Conservation (phyloP, 2,329 filamentous ascomycete species). For the Verticillium alfalfae region DNA sequence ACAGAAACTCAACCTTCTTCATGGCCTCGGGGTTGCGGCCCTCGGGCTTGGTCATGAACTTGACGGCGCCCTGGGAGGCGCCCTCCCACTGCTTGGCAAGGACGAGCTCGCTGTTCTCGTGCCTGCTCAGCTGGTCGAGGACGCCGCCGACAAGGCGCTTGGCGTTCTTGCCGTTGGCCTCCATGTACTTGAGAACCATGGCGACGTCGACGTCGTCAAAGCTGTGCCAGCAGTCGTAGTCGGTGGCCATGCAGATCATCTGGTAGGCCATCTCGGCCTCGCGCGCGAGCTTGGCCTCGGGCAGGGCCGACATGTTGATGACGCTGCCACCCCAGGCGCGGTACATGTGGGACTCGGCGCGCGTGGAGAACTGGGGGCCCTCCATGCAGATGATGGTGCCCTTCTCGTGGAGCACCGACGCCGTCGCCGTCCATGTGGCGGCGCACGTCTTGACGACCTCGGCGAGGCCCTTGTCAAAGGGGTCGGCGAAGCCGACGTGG, state of each 20-base stretch:
- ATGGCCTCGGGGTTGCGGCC: conserved; percentile 69
- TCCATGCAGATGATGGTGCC: conserved; percentile 95
- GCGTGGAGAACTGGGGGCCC: conserved; percentile 96
- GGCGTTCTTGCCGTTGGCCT: conserved; percentile 84
- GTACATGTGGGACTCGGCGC: conserved; percentile 93
- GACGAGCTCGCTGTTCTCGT: conserved; percentile 71
- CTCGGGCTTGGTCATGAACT: conserved; percentile 74
- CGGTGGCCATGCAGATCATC: conserved; percentile 99
- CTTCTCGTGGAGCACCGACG: conserved; percentile 73
- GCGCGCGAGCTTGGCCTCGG: conserved; percentile 91
- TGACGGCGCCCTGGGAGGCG: conserved; percentile 68
- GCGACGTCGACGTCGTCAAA: conserved; percentile 83
- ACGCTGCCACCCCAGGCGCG: conserved; percentile 87
- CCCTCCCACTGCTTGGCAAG: conserved; percentile 77
- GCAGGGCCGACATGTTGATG: conserved; percentile 97
- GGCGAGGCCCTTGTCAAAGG: conserved; percentile 77
- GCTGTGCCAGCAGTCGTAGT: conserved; percentile 97
- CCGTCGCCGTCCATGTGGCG: conserved; percentile 73
- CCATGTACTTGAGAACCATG: conserved; percentile 97
- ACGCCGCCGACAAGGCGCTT: conserved; percentile 80
- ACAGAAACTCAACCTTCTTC: conserved; percentile 79
- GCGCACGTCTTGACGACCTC: conserved; percentile 75
- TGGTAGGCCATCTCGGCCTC: conserved; percentile 97
- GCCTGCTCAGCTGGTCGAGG: conserved; percentile 75
- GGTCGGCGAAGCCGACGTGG: conserved; percentile 93